These are phyloP conservation scores for Zoysia japonica DNA, from an alignment of 176 grass and related monocot genomes.

Conservation along the genomic window DNA sequence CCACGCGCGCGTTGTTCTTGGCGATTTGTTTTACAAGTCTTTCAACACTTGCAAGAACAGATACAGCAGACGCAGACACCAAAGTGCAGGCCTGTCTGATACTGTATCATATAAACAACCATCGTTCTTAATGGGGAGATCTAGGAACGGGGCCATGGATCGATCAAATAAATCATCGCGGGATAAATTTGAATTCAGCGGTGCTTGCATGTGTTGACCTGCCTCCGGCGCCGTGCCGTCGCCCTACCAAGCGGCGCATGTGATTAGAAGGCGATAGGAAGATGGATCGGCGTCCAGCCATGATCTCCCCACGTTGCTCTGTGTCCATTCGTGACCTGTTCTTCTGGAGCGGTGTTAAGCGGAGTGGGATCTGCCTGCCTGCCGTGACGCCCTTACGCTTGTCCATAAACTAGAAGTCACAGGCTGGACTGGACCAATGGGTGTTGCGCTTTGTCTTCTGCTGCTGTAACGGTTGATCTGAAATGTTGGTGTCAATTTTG, in stretches of 20 bases:
- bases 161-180: too few species aligned
- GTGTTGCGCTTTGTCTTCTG: not conserved
- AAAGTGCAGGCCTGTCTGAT: slow-evolving; percentile 14
- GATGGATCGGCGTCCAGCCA: slow-evolving; percentile 15
- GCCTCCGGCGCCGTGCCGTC: slow-evolving; percentile 11
- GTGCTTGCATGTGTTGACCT: slow-evolving; percentile 40
- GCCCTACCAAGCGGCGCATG: slow-evolving; percentile 14
- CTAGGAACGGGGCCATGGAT: not conserved
- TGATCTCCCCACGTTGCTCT: slow-evolving; percentile 13
- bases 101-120: slow-evolving; percentile 2
- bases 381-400: not conserved
- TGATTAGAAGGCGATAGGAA: slow-evolving; percentile 44
- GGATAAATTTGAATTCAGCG: slow-evolving; percentile 26
- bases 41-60: not conserved
- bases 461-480: too few species aligned
- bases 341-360: not conserved
- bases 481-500: too few species aligned
- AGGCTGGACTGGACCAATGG: not conserved
- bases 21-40: slow-evolving; percentile 26
- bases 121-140: not conserved
- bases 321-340: slow-evolving; percentile 36
- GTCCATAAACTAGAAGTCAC: not conserved
- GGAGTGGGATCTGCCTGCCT: not conserved
- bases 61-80: not conserved
- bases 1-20: not conserved